These are phyloP conservation scores for Poteriospumella lacustris DNA, from an alignment of 108 stramenopile genomes.

Conservation along the genomic window DNA sequence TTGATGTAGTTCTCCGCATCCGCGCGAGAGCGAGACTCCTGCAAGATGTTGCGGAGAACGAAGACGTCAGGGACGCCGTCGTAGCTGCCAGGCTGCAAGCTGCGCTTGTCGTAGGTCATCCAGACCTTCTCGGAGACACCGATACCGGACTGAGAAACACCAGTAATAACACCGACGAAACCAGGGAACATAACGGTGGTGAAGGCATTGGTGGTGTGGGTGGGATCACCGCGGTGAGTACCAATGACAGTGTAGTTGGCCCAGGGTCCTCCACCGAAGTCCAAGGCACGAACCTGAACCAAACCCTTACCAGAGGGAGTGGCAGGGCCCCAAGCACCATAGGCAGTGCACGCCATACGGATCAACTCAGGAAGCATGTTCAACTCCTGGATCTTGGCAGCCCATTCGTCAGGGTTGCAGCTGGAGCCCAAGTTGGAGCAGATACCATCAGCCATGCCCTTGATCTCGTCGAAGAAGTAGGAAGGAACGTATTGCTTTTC, in stretches of 20 bases:
- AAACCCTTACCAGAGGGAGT: not conserved
- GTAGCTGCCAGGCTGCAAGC: slow-evolving; percentile 1
- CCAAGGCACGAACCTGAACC: slow-evolving; percentile 28
- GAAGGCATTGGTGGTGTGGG: not conserved
- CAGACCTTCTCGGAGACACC: slow-evolving; percentile 34
- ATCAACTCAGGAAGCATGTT: slow-evolving; percentile 28
- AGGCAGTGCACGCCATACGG: slow-evolving; percentile 1
- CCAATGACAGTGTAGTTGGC: slow-evolving; percentile 4
- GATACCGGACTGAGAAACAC: slow-evolving; percentile 3
- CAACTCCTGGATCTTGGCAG: not conserved
- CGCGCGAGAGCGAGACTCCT: not conserved
- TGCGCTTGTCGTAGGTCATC: slow-evolving; percentile 15
- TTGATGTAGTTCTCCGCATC: slow-evolving; percentile 10
- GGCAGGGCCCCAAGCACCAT: slow-evolving; percentile 32
- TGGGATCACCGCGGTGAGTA: slow-evolving; percentile 15
- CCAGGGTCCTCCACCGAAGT: slow-evolving; percentile 24
- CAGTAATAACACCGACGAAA: slow-evolving; percentile 28
- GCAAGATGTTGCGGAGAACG: slow-evolving; percentile 24
- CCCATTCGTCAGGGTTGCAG: not conserved
- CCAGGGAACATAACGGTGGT: slow-evolving; percentile 12
- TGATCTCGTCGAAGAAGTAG: slow-evolving; percentile 1
- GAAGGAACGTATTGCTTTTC: not conserved
- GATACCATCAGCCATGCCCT: slow-evolving; percentile 16
- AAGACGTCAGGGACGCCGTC: slow-evolving; percentile 15
- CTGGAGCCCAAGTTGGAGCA: not conserved